phyloP scores from a whole-genome alignment of 805 yeast species.

The Zygosaccharomyces gambellarensis region DNA sequence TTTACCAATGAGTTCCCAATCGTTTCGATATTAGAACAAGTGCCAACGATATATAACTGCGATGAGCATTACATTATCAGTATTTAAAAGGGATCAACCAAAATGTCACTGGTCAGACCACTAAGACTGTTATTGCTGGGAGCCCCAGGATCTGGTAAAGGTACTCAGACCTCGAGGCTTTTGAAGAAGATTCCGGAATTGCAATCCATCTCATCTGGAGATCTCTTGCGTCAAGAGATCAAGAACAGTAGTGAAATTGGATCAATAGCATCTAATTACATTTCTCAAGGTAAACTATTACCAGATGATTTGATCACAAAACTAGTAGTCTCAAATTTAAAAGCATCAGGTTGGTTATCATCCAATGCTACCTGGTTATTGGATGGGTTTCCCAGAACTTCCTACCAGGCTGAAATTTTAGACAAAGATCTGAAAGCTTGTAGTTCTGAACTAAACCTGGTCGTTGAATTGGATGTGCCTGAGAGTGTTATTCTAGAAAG shows the following conservation, averaged over 20 bases:
- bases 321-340: slow-evolving; percentile 50
- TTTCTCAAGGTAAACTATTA: slow-evolving; percentile 60
- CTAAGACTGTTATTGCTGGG: slow-evolving; percentile 72
- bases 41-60: not conserved
- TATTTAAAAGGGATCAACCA: not conserved
- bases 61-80: not conserved
- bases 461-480: slow-evolving; percentile 87
- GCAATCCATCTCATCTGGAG: slow-evolving; percentile 75
- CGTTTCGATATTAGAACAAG: not conserved
- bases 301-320: slow-evolving; percentile 68
- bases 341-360: slow-evolving; percentile 22
- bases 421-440: slow-evolving; percentile 39
- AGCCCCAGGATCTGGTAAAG: slow-evolving; percentile 96
- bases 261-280: slow-evolving; percentile 48
- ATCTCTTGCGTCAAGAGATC: slow-evolving; percentile 67
- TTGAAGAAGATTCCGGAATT: slow-evolving; percentile 50
- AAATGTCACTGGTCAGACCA: slow-evolving; percentile 34
- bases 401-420: slow-evolving; percentile 61
- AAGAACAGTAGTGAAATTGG: slow-evolving; percentile 52
- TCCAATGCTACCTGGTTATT: slow-evolving; percentile 58
- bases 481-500: slow-evolving; percentile 73
- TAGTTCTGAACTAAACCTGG: slow-evolving; percentile 54
- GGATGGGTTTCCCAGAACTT: slow-evolving; percentile 90
- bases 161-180: slow-evolving; percentile 74
- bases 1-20: not conserved